Evolutionary conservation across 2,329 filamentous ascomycete genomes (phyloP).

Genomic region (Lasiodiplodia hormozganensis): DNA sequence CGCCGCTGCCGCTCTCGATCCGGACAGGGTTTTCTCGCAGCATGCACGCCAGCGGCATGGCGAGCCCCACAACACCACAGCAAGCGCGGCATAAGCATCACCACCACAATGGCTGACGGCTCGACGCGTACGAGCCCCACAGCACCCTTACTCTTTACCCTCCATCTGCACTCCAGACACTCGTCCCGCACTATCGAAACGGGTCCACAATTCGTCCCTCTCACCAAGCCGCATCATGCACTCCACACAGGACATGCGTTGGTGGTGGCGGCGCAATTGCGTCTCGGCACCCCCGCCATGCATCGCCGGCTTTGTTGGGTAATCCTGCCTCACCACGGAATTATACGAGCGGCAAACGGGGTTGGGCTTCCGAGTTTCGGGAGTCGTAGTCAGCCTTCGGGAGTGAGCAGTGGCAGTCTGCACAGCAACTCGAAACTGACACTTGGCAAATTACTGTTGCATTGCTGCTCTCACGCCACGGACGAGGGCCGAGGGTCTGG

Average conservation of each 20-base stretch:
- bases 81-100: slow-evolving; percentile 17
- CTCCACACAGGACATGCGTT: slow-evolving; percentile 6
- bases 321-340: not conserved
- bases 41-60: slow-evolving; percentile 6
- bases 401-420: slow-evolving; percentile 2
- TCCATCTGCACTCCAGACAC: slow-evolving; percentile 11
- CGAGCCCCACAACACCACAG: slow-evolving; percentile 21
- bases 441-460: slow-evolving; percentile 20
- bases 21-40: not conserved
- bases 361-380: not conserved
- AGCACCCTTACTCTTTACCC: not conserved
- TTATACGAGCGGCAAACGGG: slow-evolving; percentile 4
- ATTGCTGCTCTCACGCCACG: slow-evolving; percentile 12
- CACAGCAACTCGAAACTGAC: not conserved
- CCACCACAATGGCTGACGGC: slow-evolving; percentile 11
- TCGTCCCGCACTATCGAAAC: slow-evolving; percentile 11
- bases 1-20: slow-evolving; percentile 2
- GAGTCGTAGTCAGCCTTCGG: slow-evolving; percentile 16
- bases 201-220: slow-evolving; percentile 10
- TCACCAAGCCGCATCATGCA: not conserved
- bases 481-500: not conserved
- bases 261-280: slow-evolving; percentile 6
- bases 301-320: slow-evolving; percentile 9
- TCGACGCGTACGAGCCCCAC: slow-evolving; percentile 14
- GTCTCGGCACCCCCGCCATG: not conserved